Evolutionary conservation across 768 basidiomycete species (phyloP), one percentile per base, ranked within the genome.

Genomic region (Boletus eberwhitei): DNA sequence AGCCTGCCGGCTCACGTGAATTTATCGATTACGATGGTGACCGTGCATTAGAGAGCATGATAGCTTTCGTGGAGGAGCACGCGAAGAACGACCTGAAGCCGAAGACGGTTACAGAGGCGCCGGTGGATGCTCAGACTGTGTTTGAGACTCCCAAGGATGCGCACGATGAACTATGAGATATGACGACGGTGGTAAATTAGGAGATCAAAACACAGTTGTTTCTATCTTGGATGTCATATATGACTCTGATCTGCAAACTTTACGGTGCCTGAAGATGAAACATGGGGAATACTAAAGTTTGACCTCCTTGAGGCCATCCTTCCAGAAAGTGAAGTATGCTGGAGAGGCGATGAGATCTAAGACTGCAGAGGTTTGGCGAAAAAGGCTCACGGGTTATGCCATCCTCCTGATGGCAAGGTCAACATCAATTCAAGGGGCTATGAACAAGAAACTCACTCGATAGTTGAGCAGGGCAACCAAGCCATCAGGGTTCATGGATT

Each of bases 261-360:
- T 49, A 53, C 40, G 42, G 24, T 38, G 45, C 37, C 32, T 8
- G 46, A 44, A 14, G 53, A 42, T 12, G 24, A 51, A 32, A 48
- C 24, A 37, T 32, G 19, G 36, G n/a, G 35, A 26, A 35, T 11
- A 60, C 67, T 69, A 93, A 59, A 86, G 78, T 72, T 93, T 93
- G 55, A 81, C 67, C 71, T 84, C 79, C 75, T 94, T 92, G 61
- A 94, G 72, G 37, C 97, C 96, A 74, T 98, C 84, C 76, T 90
- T 96, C 95, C 95, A 98, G 80, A 95, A 90, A 32, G 87, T 94
- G 73, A 96, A 84, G 71, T 90, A 95, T 48, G 93, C 92, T 88
- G 61, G 45, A 47, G 55, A 39, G 46, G 31, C 41, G 56, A 35
- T 60, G 53, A 52, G 57, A 57, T 48, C 7, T 59, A 38, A 39